A percentile compares a stretch with the other conserved stretches of the same genome.
phyloP scores from a whole-genome alignment of 257 asterid species.

The Solanum clarkiae region DNA sequence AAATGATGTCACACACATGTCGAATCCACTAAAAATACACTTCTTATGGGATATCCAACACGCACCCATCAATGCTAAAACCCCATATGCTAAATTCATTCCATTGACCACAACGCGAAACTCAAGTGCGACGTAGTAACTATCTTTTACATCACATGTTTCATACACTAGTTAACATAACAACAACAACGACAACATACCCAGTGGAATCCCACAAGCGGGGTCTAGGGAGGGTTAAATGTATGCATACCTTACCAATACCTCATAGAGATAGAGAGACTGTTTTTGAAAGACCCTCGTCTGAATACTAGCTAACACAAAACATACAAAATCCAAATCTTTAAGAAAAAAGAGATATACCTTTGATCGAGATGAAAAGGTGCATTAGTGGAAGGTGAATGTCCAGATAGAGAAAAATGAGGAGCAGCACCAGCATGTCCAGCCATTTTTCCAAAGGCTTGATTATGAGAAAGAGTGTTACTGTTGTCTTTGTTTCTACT shows the following conservation, averaged over 20 bases:
- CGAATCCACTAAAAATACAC: neutral
- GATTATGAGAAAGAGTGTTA: neutral
- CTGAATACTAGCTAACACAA: neutral
- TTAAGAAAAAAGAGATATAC: constrained; percentile 3
- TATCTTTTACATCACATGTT: neutral
- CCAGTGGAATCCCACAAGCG: no score
- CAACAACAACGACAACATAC: neutral
- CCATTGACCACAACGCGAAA: neutral
- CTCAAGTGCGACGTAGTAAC: neutral
- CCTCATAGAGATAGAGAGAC: no score
- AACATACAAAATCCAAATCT: neutral
- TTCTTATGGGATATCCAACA: neutral
- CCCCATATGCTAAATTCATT: neutral
- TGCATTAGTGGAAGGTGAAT: constrained; percentile 50
- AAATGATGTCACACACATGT: neutral
- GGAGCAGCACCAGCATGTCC: constrained; percentile 10
- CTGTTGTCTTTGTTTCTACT: neutral
- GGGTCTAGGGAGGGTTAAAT: no score
- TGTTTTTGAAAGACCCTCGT: no score
- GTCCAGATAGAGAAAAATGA: constrained; percentile 34
- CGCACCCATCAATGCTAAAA: neutral
- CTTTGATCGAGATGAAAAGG: constrained; percentile 46
- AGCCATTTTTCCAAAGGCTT: neutral
- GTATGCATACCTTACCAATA: no score
- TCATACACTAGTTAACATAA: neutral